These are phyloP conservation scores for Gliomastix tumulicola DNA, from an alignment of 2,329 filamentous ascomycete species.

Conservation along the genomic window DNA sequence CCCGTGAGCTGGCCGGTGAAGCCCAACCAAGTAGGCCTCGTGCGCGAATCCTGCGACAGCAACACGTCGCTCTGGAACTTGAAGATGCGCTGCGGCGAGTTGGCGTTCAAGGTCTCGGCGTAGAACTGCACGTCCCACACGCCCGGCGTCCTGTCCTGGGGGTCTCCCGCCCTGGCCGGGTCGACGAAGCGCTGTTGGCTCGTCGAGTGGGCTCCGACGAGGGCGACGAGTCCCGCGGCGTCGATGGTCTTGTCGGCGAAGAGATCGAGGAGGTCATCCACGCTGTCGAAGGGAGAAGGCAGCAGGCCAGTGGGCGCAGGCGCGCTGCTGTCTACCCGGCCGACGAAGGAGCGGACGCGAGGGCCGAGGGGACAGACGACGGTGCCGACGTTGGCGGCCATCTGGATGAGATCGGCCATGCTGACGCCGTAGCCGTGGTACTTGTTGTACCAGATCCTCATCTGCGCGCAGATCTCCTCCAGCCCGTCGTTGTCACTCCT, in stretches of 20 bases:
- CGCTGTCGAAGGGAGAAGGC: slow-evolving; percentile 28
- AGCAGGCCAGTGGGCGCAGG: slow-evolving; percentile 31
- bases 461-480: slow-evolving; percentile 27
- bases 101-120: slow-evolving; percentile 20
- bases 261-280: slow-evolving; percentile 33
- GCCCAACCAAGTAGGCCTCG: too few relatives aligned
- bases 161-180: slow-evolving; percentile 24
- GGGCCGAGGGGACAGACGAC: slow-evolving; percentile 35
- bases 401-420: slow-evolving; percentile 46
- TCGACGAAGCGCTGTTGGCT: slow-evolving; percentile 38
- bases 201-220: slow-evolving; percentile 44
- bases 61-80: slow-evolving; percentile 31
- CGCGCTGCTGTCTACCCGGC: slow-evolving; percentile 33
- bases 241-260: slow-evolving; percentile 45
- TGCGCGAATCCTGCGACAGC: too few relatives aligned
- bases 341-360: slow-evolving; percentile 38
- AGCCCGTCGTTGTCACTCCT: slow-evolving; percentile 37
- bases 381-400: slow-evolving; percentile 38
- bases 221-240: slow-evolving; percentile 39
- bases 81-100: slow-evolving; percentile 22
- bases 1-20: too few relatives aligned
- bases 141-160: slow-evolving; percentile 43
- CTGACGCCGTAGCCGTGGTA: slow-evolving; percentile 30
- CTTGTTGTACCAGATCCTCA: slow-evolving; percentile 26
- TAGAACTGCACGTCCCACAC: slow-evolving; percentile 43